Conservation (phyloP, 192 early-diverging fungal species). For the Dimargaris xerosporica region DNA sequence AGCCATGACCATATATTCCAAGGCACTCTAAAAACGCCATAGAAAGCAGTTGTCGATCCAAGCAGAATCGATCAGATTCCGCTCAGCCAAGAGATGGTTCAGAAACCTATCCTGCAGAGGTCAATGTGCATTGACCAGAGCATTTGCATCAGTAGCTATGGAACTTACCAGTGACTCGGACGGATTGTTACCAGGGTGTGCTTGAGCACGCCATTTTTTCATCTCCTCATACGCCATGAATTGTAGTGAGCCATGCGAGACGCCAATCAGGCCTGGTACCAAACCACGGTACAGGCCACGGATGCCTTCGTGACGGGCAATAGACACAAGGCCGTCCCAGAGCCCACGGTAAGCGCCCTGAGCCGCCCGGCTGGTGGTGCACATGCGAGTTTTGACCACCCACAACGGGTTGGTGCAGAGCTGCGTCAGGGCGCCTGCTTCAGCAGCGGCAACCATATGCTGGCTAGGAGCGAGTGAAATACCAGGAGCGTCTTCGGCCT, state of each 20-base stretch:
- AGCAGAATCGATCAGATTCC: too few relatives aligned
- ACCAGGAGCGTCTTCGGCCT: conserved; percentile 25
- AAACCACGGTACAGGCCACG: conserved; percentile 68
- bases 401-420: conserved; percentile 65
- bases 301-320: conserved; percentile 49
- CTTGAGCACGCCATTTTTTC: conserved; percentile 48
- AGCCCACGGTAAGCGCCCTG: conserved; percentile 50
- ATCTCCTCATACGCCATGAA: conserved; percentile 98
- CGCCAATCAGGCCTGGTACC: conserved; percentile 77
- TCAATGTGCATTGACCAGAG: too few relatives aligned
- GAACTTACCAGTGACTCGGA: background rate
- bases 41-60: too few relatives aligned
- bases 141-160: background rate
- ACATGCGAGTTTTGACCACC: conserved; percentile 77
- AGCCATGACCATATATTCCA: conserved; percentile 74
- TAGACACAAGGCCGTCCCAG: conserved; percentile 37
- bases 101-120: too few relatives aligned
- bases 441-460: conserved; percentile 65
- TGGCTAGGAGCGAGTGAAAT: conserved; percentile 52
- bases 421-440: conserved; percentile 57
- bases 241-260: conserved; percentile 92
- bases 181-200: background rate
- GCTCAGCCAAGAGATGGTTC: too few relatives aligned
- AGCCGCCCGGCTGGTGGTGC: conserved; percentile 39
- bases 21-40: conserved; percentile 25